phyloP scores from a whole-genome alignment of 345 rosid genomes.

The Moricandia moricandioides region DNA sequence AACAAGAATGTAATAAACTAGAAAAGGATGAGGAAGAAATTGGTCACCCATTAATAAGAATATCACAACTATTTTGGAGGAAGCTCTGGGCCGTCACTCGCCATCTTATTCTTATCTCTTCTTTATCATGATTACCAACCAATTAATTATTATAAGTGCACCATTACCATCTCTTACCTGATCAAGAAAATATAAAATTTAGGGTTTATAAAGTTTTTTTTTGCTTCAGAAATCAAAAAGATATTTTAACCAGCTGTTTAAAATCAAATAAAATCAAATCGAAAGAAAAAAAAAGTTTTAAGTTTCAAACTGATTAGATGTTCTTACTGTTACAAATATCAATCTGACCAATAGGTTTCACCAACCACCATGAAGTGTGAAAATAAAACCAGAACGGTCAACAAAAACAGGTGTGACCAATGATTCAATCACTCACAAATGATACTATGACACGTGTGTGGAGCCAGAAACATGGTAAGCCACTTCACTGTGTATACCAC shows the following conservation, averaged over 20 bases:
- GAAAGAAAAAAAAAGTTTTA: too few relatives aligned
- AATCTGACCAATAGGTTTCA: too few relatives aligned
- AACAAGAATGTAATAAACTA: background rate
- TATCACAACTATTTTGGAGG: constrained; percentile 29
- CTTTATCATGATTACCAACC: background rate
- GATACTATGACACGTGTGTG: background rate
- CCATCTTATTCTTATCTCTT: constrained; percentile 33
- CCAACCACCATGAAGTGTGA: background rate
- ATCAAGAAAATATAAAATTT: background rate
- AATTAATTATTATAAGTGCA: background rate
- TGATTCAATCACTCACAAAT: background rate
- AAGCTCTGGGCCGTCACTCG: constrained; percentile 15
- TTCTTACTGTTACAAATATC: too few relatives aligned
- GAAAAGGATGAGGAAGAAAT: constrained; percentile 16
- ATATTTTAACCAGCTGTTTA: too few relatives aligned
- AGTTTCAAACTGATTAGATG: background rate
- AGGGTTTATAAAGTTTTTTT: background rate
- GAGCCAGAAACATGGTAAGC: background rate
- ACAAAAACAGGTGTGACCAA: background rate
- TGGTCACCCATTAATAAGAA: constrained; percentile 34
- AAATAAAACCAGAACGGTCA: background rate
- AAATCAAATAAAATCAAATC: background rate
- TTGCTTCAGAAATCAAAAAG: background rate
- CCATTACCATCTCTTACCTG: background rate
- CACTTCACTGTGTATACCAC: background rate